These are phyloP conservation scores for Gossypium schwendimanii DNA, from an alignment of 441 rosid genomes.

Conservation along the genomic window DNA sequence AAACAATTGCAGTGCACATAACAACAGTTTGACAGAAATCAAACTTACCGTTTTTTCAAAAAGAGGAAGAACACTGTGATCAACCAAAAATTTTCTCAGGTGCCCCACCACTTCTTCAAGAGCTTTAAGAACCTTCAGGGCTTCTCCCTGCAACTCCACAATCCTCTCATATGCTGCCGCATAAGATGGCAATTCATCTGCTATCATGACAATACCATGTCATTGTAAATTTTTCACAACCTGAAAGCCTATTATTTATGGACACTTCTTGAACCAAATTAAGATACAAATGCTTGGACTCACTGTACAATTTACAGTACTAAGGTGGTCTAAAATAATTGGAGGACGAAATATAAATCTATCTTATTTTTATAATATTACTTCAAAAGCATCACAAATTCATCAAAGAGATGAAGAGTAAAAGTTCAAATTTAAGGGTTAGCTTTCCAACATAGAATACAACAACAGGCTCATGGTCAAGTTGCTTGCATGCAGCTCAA, in stretches of 20 bases:
- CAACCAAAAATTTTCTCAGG: conserved; percentile 64
- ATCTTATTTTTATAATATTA: neutral
- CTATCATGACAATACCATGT: conserved; percentile 8
- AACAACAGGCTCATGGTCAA: too few relatives aligned
- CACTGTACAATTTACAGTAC: neutral
- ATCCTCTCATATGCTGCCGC: conserved; percentile 50
- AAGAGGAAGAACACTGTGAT: conserved; percentile 60
- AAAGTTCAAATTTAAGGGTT: neutral
- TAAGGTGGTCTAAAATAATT: neutral
- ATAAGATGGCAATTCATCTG: conserved; percentile 53
- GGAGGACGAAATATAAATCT: neutral
- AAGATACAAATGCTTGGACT: neutral
- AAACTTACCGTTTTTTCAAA: conserved; percentile 55
- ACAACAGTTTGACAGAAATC: conserved; percentile 3
- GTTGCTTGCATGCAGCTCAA: too few relatives aligned
- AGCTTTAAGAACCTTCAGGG: conserved; percentile 44
- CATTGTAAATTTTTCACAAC: neutral
- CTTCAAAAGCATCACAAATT: neutral
- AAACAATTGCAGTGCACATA: neutral
- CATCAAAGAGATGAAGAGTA: neutral
- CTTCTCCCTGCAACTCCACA: conserved; percentile 58
- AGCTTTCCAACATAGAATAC: too few relatives aligned
- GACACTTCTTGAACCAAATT: neutral
- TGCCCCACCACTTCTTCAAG: conserved; percentile 56
- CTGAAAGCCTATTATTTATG: neutral